Percentiles rank a stretch among this genome's conserved stretches.
These are phyloP conservation scores for Populus nigra DNA, from an alignment of 345 rosid species.

Conservation along the genomic window DNA sequence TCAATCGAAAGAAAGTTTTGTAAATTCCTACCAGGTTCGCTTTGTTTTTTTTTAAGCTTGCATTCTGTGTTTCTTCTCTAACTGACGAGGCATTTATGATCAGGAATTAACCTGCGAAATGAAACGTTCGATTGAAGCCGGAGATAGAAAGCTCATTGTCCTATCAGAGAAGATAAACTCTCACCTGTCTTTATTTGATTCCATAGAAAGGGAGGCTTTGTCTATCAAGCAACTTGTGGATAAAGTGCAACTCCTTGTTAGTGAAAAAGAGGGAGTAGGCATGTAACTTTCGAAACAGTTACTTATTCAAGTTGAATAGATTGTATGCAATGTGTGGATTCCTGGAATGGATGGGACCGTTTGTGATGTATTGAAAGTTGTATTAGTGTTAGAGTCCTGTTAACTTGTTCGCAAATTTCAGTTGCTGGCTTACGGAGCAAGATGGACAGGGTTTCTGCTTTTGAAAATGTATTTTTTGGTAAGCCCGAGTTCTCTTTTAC, in stretches of 20 bases:
- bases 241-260: slow-evolving; percentile 49
- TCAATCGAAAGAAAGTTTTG: slow-evolving; percentile 60
- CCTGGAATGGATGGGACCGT: not conserved
- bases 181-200: slow-evolving; percentile 68
- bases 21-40: slow-evolving; percentile 62
- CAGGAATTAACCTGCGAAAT: slow-evolving; percentile 74
- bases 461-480: slow-evolving; percentile 57
- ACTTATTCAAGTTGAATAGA: slow-evolving; percentile 5
- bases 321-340: slow-evolving; percentile 5
- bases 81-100: slow-evolving; percentile 5
- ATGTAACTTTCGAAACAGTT: slow-evolving; percentile 38
- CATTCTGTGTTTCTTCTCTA: not conserved
- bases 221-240: slow-evolving; percentile 54
- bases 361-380: not conserved
- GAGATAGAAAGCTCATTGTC: slow-evolving; percentile 46
- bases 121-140: slow-evolving; percentile 57
- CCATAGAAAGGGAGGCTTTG: slow-evolving; percentile 76
- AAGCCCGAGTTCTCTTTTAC: slow-evolving; percentile 20
- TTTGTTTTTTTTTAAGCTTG: not conserved
- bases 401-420: slow-evolving; percentile 35
- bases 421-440: slow-evolving; percentile 63
- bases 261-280: slow-evolving; percentile 78
- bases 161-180: slow-evolving; percentile 56
- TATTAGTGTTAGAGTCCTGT: slow-evolving; percentile 4
- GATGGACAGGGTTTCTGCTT: slow-evolving; percentile 54